Conservation (phyloP, 495 filamentous ascomycete genomes). For the Cetradonia linearis region DNA sequence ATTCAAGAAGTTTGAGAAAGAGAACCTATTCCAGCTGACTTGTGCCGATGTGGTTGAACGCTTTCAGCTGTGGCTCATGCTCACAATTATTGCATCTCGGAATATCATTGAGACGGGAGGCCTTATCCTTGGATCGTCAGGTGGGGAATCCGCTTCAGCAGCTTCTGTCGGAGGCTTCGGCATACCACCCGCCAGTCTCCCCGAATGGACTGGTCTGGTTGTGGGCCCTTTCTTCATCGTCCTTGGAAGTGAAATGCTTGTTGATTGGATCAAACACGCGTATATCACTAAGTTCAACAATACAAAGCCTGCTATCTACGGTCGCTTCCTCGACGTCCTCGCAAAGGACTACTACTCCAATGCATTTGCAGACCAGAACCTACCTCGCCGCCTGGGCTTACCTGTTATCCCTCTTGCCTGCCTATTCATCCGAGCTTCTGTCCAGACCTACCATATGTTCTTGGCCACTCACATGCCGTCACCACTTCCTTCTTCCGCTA, state of each 20-base stretch:
- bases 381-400: slow-evolving; percentile 82
- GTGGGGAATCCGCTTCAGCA: slow-evolving; percentile 36
- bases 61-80: slow-evolving; percentile 95
- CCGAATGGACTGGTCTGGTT: slow-evolving; percentile 78
- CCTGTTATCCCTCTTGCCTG: slow-evolving; percentile 87
- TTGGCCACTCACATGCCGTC: slow-evolving; percentile 72
- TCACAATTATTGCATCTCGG: slow-evolving; percentile 86
- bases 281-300: slow-evolving; percentile 99
- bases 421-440: slow-evolving; percentile 85
- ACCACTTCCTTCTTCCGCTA: slow-evolving; percentile 58
- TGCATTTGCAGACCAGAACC: slow-evolving; percentile 79
- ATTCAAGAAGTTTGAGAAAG: slow-evolving; percentile 71
- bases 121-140: slow-evolving; percentile 29
- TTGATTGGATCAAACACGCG: slow-evolving; percentile 95
- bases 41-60: slow-evolving; percentile 95
- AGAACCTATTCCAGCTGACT: slow-evolving; percentile 91
- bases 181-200: slow-evolving; percentile 73
- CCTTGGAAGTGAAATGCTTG: slow-evolving; percentile 88
- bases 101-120: slow-evolving; percentile 93
- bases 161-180: slow-evolving; percentile 44
- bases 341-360: slow-evolving; percentile 98
- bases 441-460: slow-evolving; percentile 99
- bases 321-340: slow-evolving; percentile 79
- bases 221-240: slow-evolving; percentile 87
- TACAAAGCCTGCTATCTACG: slow-evolving; percentile 78